phyloP scores from a whole-genome alignment of 805 yeast genomes.

The Myxozyma nipponensis region DNA sequence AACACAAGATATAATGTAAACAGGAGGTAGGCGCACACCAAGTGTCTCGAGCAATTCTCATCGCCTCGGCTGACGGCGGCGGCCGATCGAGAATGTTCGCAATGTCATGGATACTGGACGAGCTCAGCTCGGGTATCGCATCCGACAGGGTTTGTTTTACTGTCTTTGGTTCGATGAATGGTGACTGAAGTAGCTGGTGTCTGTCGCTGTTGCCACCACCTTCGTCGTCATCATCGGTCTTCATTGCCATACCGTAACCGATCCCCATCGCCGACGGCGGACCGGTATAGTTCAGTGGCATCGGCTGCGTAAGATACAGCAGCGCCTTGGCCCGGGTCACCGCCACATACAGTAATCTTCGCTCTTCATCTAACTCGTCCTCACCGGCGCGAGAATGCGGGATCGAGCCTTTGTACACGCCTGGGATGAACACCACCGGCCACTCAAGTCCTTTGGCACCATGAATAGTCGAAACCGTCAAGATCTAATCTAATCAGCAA shows the following conservation, averaged over 20 bases:
- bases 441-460: conserved; percentile 93
- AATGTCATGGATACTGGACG: not conserved
- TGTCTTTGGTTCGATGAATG: not conserved
- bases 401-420: conserved; percentile 59
- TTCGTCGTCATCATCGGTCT: not conserved
- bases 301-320: not conserved
- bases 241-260: not conserved
- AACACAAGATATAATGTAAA: not conserved
- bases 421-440: conserved; percentile 86
- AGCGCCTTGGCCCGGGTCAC: conserved; percentile 68
- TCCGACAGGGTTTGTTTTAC: not conserved
- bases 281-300: not conserved
- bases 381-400: conserved; percentile 47
- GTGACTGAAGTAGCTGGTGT: no score
- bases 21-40: conserved; percentile 24
- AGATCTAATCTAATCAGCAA: conserved; percentile 24
- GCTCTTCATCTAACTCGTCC: conserved; percentile 60
- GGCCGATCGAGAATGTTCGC: conserved; percentile 9
- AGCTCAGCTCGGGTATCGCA: conserved; percentile 1
- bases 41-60: conserved; percentile 6
- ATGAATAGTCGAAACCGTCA: conserved; percentile 76
- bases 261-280: not conserved
- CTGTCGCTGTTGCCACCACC: not conserved
- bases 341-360: conserved; percentile 84
- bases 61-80: conserved; percentile 3